These are phyloP conservation scores for Bipolaris gigantea DNA, from an alignment of 2,329 filamentous ascomycete genomes.

Conservation along the genomic window DNA sequence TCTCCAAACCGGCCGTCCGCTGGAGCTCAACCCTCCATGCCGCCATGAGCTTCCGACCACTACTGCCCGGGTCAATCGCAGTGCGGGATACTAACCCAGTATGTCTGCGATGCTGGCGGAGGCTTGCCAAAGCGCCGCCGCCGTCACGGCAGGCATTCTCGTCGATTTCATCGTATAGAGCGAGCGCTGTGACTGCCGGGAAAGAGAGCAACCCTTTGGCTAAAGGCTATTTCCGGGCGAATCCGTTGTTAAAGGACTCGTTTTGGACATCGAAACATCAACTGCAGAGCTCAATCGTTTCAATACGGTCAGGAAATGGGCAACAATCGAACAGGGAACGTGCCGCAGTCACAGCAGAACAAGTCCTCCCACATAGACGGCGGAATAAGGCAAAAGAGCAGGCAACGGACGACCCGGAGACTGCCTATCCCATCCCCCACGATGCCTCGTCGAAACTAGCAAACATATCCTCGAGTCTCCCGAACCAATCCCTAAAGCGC, in stretches of 20 bases:
- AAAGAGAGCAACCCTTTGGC: constrained; percentile 38
- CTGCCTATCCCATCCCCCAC: constrained; percentile 48
- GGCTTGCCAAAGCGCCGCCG: constrained; percentile 25
- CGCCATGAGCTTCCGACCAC: constrained; percentile 45
- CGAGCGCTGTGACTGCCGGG: constrained; percentile 34
- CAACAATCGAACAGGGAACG: constrained; percentile 12
- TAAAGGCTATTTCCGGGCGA: constrained; percentile 47
- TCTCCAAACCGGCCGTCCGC: neutral
- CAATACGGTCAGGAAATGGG: constrained; percentile 11
- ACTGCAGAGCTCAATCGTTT: constrained; percentile 36
- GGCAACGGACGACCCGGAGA: constrained; percentile 17
- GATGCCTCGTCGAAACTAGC: constrained; percentile 66
- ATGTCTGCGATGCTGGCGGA: constrained; percentile 42
- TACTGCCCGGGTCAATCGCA: constrained; percentile 34
- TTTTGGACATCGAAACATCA: constrained; percentile 35
- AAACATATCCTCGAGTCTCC: constrained; percentile 59
- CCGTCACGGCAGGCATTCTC: constrained; percentile 35
- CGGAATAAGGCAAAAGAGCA: constrained; percentile 36
- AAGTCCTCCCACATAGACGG: constrained; percentile 42
- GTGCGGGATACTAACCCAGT: constrained; percentile 34
- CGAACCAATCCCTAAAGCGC: constrained; percentile 62
- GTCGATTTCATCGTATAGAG: constrained; percentile 26
- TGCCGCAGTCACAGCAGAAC: constrained; percentile 18
- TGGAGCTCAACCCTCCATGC: constrained; percentile 18
- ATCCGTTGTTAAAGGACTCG: constrained; percentile 38